A percentile compares a stretch with the other conserved stretches of the same genome.
phyloP scores from a whole-genome alignment of 2,329 filamentous ascomycete genomes.

The Fusarium oligoseptatum region DNA sequence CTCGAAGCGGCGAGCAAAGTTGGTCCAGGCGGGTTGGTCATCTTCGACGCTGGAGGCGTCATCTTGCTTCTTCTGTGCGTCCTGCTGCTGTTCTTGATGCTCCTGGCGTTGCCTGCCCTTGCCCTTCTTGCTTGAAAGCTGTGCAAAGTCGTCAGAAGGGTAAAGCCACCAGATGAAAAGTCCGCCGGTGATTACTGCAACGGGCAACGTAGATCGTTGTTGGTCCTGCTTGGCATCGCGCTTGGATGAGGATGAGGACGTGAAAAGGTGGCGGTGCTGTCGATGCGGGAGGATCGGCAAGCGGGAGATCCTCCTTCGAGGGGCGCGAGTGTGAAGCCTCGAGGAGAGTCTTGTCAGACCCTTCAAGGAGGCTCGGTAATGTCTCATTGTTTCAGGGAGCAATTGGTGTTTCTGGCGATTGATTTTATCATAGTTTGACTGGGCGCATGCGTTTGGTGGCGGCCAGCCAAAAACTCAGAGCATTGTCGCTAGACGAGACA shows the following conservation, averaged over 20 bases:
- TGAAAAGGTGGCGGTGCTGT: constrained; percentile 35
- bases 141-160: constrained; percentile 58
- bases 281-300: constrained; percentile 26
- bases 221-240: constrained; percentile 37
- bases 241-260: constrained; percentile 20
- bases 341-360: constrained; percentile 35
- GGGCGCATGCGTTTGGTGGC: constrained; percentile 37
- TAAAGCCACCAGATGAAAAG: constrained; percentile 60
- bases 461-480: constrained; percentile 17
- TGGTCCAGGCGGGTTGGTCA: constrained; percentile 60
- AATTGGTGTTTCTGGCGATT: constrained; percentile 19
- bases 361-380: constrained; percentile 40
- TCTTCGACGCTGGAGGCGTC: constrained; percentile 23
- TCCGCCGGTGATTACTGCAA: constrained; percentile 52
- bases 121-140: constrained; percentile 46
- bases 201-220: constrained; percentile 46
- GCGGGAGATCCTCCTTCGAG: constrained; percentile 32
- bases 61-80: constrained; percentile 13
- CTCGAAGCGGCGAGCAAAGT: constrained; percentile 62
- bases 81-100: constrained; percentile 31
- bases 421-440: constrained; percentile 23
- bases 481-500: constrained; percentile 18
- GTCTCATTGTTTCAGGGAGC: constrained; percentile 35
- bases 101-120: constrained; percentile 16
- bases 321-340: constrained; percentile 29